Evolutionary conservation across 1,139 yeast genomes (phyloP).

Genomic region (Magnusiomyces ingens): DNA sequence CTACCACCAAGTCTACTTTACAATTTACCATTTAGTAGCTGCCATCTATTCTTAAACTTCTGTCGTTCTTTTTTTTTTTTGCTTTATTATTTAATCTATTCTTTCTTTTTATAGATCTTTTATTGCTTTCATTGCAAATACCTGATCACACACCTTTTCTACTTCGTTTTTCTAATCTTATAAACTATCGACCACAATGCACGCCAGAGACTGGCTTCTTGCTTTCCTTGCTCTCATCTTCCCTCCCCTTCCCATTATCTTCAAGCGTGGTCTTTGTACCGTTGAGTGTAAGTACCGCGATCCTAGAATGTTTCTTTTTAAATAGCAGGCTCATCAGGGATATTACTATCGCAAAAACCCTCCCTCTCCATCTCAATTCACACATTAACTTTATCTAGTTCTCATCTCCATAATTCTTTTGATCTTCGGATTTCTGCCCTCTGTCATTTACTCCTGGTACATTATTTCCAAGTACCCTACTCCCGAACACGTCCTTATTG

Average conservation of each 20-base stretch:
- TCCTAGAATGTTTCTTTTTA: too few species aligned
- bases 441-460: constrained; percentile 39
- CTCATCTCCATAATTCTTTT: constrained; percentile 64
- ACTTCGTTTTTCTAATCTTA: too few species aligned
- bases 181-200: constrained; percentile 7
- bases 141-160: too few species aligned
- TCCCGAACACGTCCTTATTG: constrained; percentile 9
- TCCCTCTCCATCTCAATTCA: background rate
- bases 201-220: constrained; percentile 17
- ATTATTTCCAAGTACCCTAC: constrained; percentile 34
- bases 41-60: too few species aligned
- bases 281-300: constrained; percentile 44
- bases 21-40: too few species aligned
- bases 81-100: too few species aligned
- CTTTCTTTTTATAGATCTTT: too few species aligned
- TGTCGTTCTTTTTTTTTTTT: too few species aligned
- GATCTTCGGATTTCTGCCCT: constrained; percentile 70
- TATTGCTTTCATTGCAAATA: too few species aligned
- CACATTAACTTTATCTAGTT: constrained; percentile 25
- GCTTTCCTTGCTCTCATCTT: constrained; percentile 42
- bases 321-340: background rate
- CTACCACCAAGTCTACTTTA: too few species aligned
- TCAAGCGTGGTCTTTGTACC: constrained; percentile 58
- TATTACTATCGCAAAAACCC: background rate
- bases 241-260: constrained; percentile 65